phyloP scores from a whole-genome alignment of 257 asterid species.

The Solanum chmielewskii region DNA sequence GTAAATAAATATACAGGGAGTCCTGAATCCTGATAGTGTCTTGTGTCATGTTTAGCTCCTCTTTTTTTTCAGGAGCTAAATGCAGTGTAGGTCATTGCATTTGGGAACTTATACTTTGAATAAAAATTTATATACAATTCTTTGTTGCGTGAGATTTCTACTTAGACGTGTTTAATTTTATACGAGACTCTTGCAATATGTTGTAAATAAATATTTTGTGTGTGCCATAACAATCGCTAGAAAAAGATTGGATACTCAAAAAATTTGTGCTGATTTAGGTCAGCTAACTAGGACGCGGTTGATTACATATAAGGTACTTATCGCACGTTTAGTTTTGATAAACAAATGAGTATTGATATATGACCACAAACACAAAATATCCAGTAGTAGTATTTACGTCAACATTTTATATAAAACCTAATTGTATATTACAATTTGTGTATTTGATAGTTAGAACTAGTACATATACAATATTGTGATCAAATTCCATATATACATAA shows the following conservation, averaged over 20 bases:
- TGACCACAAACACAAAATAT: background rate
- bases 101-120: background rate
- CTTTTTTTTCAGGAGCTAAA: slow-evolving; percentile 9
- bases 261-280: background rate
- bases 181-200: no score
- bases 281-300: background rate
- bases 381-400: background rate
- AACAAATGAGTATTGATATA: background rate
- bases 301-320: background rate
- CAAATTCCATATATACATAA: no score
- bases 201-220: no score
- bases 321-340: background rate
- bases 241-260: background rate
- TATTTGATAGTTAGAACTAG: no score
- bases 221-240: background rate
- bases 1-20: slow-evolving; percentile 4
- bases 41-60: background rate
- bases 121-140: background rate
- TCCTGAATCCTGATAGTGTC: background rate
- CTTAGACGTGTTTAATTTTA: no score
- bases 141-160: background rate
- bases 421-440: no score
- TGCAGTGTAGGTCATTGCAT: background rate
- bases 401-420: background rate
- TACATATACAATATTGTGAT: no score